These are phyloP conservation scores for Fusarium cicatricum DNA, from an alignment of 2,329 filamentous ascomycete species.

Conservation along the genomic window DNA sequence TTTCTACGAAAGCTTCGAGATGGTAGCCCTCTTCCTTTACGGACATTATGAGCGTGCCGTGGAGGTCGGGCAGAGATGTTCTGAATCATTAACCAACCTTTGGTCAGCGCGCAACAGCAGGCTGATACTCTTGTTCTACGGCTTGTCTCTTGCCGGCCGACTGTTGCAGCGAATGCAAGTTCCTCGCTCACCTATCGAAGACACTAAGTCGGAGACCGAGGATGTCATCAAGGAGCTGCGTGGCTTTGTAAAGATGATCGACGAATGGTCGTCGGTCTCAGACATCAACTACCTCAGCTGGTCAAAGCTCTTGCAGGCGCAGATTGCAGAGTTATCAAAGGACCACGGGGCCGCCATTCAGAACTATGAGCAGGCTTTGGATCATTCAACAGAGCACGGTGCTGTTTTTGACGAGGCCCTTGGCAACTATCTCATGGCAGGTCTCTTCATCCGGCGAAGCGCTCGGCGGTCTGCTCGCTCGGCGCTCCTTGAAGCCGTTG, in stretches of 20 bases:
- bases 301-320: constrained; percentile 73
- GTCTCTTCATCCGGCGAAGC: constrained; percentile 71
- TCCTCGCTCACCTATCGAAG: constrained; percentile 53
- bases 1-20: constrained; percentile 73
- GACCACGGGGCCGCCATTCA: constrained; percentile 67
- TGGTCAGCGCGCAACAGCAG: constrained; percentile 69
- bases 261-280: constrained; percentile 69
- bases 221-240: constrained; percentile 63
- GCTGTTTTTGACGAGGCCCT: constrained; percentile 77
- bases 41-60: constrained; percentile 68
- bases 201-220: constrained; percentile 53
- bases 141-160: constrained; percentile 62
- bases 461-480: constrained; percentile 73
- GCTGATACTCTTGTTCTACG: constrained; percentile 67
- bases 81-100: constrained; percentile 57
- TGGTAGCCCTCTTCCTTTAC: constrained; percentile 69
- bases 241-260: constrained; percentile 66
- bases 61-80: constrained; percentile 61
- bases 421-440: constrained; percentile 77
- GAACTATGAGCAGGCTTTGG: constrained; percentile 74
- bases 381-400: constrained; percentile 73
- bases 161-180: constrained; percentile 60
- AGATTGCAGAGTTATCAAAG: constrained; percentile 69
- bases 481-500: constrained; percentile 72
- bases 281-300: constrained; percentile 77